These are phyloP conservation scores for Selaginella moellendorffii DNA, from an alignment of 75 land plant genomes.

Conservation along the genomic window DNA sequence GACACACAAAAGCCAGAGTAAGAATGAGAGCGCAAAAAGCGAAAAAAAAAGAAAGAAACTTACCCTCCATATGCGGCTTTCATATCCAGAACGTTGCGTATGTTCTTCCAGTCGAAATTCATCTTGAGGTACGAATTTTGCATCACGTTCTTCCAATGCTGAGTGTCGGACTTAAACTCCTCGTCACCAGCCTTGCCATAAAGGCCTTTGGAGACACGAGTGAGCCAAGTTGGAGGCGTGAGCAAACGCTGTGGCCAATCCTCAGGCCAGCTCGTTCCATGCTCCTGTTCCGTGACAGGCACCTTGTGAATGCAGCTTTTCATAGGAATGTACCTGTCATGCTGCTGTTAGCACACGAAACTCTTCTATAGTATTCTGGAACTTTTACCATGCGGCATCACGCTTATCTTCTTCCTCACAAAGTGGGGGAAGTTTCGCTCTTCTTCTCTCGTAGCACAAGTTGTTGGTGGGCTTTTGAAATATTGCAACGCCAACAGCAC, in stretches of 20 bases:
- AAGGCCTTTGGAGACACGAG: neutral
- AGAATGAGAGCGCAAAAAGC: too few relatives aligned
- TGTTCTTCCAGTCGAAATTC: neutral
- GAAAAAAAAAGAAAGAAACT: neutral
- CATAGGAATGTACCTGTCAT: neutral
- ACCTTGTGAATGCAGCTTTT: neutral
- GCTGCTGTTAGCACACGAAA: neutral
- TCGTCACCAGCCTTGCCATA: neutral
- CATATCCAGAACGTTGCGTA: neutral
- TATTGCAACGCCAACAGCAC: conserved; percentile 32
- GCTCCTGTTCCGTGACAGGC: neutral
- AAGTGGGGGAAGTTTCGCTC: conserved; percentile 21
- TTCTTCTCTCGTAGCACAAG: conserved; percentile 24
- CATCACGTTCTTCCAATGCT: neutral
- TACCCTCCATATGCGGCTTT: conserved; percentile 1
- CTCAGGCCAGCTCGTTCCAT: neutral
- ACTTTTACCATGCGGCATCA: conserved; percentile 40
- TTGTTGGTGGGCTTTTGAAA: conserved; percentile 31
- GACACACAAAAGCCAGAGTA: too few relatives aligned
- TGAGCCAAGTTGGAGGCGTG: neutral
- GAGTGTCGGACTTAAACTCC: neutral
- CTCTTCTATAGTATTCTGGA: neutral
- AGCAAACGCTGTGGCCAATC: neutral
- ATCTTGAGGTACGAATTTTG: neutral
- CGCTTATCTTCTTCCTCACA: conserved; percentile 26